A percentile compares a stretch with the other conserved stretches of the same genome.
phyloP scores from a whole-genome alignment of 2,329 filamentous ascomycete genomes.

The Myriosclerotinia scirpicola region DNA sequence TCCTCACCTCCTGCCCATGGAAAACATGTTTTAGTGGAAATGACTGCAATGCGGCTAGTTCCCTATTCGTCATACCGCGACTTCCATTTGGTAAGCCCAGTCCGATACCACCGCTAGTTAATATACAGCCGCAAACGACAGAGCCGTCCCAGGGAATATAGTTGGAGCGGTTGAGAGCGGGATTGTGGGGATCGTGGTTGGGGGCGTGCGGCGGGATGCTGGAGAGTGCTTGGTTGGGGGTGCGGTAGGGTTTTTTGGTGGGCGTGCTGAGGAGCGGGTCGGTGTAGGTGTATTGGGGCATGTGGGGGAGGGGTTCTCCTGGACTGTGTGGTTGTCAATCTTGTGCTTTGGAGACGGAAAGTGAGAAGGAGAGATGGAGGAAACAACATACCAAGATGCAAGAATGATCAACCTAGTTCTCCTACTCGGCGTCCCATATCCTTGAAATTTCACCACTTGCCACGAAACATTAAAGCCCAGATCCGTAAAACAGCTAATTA shows the following conservation, averaged over 20 bases:
- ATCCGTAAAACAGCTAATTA: constrained; percentile 63
- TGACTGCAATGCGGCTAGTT: constrained; percentile 66
- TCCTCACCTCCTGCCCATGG: constrained; percentile 46
- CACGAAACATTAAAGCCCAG: constrained; percentile 69
- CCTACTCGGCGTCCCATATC: constrained; percentile 40
- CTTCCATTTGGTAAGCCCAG: constrained; percentile 64
- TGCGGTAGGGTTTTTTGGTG: constrained; percentile 45
- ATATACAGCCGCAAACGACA: constrained; percentile 55
- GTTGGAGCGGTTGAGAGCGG: background rate
- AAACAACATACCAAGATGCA: constrained; percentile 44
- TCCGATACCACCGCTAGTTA: constrained; percentile 55
- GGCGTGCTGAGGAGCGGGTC: constrained; percentile 44
- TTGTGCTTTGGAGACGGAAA: background rate
- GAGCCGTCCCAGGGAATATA: constrained; percentile 48
- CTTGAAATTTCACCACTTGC: constrained; percentile 55
- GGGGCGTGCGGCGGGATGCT: constrained; percentile 42
- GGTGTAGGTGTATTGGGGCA: constrained; percentile 62
- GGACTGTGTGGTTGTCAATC: constrained; percentile 48
- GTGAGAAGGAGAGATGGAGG: too few species aligned
- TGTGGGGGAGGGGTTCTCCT: constrained; percentile 65
- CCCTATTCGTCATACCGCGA: constrained; percentile 63
- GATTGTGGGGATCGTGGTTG: constrained; percentile 39
- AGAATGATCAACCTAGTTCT: constrained; percentile 52
- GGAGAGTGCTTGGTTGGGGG: constrained; percentile 43
- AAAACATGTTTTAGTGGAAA: constrained; percentile 65